These are phyloP conservation scores for Suillus luteus DNA, from an alignment of 768 basidiomycete species.

Conservation along the genomic window DNA sequence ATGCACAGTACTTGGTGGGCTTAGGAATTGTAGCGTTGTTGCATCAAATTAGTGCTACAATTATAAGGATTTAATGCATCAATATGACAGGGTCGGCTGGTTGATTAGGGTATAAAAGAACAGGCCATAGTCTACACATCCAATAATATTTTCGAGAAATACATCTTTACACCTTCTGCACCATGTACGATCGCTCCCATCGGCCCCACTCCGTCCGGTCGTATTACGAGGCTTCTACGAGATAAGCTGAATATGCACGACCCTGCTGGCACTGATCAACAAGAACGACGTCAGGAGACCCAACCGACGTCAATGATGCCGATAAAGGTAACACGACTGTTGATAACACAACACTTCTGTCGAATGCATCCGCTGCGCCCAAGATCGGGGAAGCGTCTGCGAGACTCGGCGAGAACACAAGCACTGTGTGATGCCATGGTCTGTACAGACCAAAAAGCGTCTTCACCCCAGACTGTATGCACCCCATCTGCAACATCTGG, in stretches of 20 bases:
- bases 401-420: slow-evolving; percentile 16
- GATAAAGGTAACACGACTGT: slow-evolving; percentile 11
- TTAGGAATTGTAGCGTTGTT: too few relatives aligned
- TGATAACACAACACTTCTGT: neutral
- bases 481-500: slow-evolving; percentile 20
- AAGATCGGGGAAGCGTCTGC: slow-evolving; percentile 13
- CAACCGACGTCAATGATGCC: neutral
- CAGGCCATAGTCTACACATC: neutral
- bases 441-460: slow-evolving; percentile 32
- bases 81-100: too few relatives aligned
- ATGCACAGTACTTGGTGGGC: too few relatives aligned
- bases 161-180: slow-evolving; percentile 17
- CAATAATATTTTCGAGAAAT: neutral
- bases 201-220: neutral
- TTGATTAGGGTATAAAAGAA: too few relatives aligned
- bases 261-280: slow-evolving; percentile 36
- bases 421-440: slow-evolving; percentile 15
- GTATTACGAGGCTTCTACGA: slow-evolving; percentile 36
- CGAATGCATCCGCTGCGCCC: neutral
- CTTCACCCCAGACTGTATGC: slow-evolving; percentile 12
- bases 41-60: too few relatives aligned
- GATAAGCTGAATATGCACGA: slow-evolving; percentile 39
- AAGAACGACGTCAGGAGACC: slow-evolving; percentile 29
- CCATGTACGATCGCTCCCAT: slow-evolving; percentile 33
- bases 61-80: too few relatives aligned